These are phyloP conservation scores for Diutina catenulata DNA, from an alignment of 1,139 yeast genomes.

Conservation along the genomic window DNA sequence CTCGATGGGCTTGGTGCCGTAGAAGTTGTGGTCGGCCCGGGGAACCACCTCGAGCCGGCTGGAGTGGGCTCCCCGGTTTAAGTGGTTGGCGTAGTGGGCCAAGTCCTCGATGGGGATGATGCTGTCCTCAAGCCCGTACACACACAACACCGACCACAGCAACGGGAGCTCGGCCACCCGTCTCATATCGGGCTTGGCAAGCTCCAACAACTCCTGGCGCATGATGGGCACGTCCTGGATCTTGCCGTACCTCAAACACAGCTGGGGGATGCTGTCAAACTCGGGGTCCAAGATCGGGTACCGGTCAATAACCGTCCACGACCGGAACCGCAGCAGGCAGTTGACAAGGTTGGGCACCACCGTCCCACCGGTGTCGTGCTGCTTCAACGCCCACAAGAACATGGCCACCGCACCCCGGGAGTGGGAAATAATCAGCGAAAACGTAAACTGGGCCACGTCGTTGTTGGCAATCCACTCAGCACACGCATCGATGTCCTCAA, in stretches of 20 bases:
- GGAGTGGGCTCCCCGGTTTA: slow-evolving; percentile 36
- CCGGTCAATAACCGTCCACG: slow-evolving; percentile 25
- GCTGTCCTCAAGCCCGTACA: slow-evolving; percentile 61
- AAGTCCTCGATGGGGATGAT: slow-evolving; percentile 59
- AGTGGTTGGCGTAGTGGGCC: slow-evolving; percentile 41
- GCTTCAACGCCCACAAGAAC: slow-evolving; percentile 55
- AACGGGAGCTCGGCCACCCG: slow-evolving; percentile 29
- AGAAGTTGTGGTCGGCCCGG: slow-evolving; percentile 74
- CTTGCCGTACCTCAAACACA: slow-evolving; percentile 39
- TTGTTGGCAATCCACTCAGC: slow-evolving; percentile 35
- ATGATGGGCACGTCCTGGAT: slow-evolving; percentile 29
- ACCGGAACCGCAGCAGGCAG: slow-evolving; percentile 53
- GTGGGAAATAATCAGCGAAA: slow-evolving; percentile 57
- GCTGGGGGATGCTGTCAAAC: slow-evolving; percentile 17
- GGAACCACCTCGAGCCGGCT: slow-evolving; percentile 50
- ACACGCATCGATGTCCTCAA: slow-evolving; percentile 51
- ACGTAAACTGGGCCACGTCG: slow-evolving; percentile 25
- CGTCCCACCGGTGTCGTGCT: slow-evolving; percentile 18
- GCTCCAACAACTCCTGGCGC: slow-evolving; percentile 38
- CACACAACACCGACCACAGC: slow-evolving; percentile 45
- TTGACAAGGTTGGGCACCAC: slow-evolving; percentile 57
- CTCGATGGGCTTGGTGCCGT: slow-evolving; percentile 32
- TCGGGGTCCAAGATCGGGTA: slow-evolving; percentile 14
- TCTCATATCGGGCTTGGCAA: slow-evolving; percentile 40
- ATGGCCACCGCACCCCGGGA: slow-evolving; percentile 75